Percentiles rank a stretch among this genome's conserved stretches.
These are phyloP conservation scores for Moricandia moricandioides DNA, from an alignment of 345 rosid genomes.

Conservation along the genomic window DNA sequence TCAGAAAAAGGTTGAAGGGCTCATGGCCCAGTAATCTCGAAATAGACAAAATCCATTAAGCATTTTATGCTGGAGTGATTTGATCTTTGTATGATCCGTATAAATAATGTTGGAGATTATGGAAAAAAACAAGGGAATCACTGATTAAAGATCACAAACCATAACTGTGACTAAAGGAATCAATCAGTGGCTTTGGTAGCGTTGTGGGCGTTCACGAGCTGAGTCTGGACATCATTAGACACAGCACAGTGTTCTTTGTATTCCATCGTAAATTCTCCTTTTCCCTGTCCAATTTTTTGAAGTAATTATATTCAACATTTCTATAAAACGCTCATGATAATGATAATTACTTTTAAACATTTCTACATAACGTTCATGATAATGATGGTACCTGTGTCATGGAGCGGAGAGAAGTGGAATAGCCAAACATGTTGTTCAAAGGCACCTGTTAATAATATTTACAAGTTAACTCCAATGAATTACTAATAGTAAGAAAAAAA, in stretches of 20 bases:
- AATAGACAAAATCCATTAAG: conserved; percentile 8
- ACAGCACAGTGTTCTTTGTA: conserved; percentile 91
- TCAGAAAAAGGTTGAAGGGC: not conserved
- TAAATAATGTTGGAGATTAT: conserved; percentile 19
- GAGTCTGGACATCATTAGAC: conserved; percentile 82
- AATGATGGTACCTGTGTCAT: conserved; percentile 74
- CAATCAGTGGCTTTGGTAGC: conserved; percentile 52
- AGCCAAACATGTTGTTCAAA: conserved; percentile 97
- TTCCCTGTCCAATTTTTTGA: conserved; percentile 50
- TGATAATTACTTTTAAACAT: too few relatives aligned
- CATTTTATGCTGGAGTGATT: conserved; percentile 8
- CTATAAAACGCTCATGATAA: not conserved
- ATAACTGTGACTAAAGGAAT: not conserved
- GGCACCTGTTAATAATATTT: conserved; percentile 25
- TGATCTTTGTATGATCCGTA: conserved; percentile 10
- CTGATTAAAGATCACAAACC: not conserved
- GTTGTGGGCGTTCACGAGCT: conserved; percentile 72
- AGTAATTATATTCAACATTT: not conserved
- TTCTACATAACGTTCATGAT: not conserved
- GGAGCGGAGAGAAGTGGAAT: conserved; percentile 91
- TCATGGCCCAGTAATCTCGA: not conserved
- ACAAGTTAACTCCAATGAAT: not conserved
- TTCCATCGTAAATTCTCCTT: conserved; percentile 99
- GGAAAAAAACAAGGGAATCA: not conserved
- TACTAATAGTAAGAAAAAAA: not conserved